phyloP scores from a whole-genome alignment of 306 rosid species.

The Cucurbita pepo region DNA sequence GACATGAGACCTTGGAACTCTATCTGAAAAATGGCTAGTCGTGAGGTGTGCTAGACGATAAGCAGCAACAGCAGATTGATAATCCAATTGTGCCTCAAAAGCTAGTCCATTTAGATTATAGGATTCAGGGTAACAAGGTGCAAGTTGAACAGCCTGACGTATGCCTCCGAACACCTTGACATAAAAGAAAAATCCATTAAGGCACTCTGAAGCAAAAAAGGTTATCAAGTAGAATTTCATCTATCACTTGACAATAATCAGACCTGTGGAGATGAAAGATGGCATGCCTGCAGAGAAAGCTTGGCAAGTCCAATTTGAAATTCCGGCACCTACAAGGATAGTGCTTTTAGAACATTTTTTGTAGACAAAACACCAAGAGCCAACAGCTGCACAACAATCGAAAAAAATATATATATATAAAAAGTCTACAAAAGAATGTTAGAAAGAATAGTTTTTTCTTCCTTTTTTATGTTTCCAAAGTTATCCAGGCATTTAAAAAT shows the following conservation, averaged over 20 bases:
- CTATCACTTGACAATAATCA: constrained; percentile 13
- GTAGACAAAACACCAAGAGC: not conserved
- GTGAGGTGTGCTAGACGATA: constrained; percentile 65
- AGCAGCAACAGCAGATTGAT: constrained; percentile 51
- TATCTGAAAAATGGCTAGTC: constrained; percentile 17
- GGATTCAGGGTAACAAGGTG: constrained; percentile 77
- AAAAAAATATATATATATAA: not conserved
- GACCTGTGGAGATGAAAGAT: constrained; percentile 83
- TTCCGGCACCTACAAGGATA: constrained; percentile 59
- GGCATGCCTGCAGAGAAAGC: constrained; percentile 69
- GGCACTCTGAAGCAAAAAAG: not conserved
- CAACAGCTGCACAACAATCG: not conserved
- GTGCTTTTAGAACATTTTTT: not conserved
- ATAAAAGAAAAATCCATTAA: constrained; percentile 7
- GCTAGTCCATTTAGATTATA: constrained; percentile 76
- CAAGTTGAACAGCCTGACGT: constrained; percentile 73
- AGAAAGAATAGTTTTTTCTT: not conserved
- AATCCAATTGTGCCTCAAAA: constrained; percentile 66
- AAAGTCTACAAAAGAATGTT: not conserved
- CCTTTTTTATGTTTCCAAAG: not conserved
- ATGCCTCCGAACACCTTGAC: constrained; percentile 80
- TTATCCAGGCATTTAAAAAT: not conserved
- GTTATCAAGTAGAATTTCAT: not conserved
- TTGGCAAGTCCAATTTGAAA: constrained; percentile 84
- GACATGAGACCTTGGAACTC: constrained; percentile 27